A percentile compares a stretch with the other conserved stretches of the same genome.
phyloP scores from a whole-genome alignment of 495 filamentous ascomycete genomes.

The Aspergillus leporis region DNA sequence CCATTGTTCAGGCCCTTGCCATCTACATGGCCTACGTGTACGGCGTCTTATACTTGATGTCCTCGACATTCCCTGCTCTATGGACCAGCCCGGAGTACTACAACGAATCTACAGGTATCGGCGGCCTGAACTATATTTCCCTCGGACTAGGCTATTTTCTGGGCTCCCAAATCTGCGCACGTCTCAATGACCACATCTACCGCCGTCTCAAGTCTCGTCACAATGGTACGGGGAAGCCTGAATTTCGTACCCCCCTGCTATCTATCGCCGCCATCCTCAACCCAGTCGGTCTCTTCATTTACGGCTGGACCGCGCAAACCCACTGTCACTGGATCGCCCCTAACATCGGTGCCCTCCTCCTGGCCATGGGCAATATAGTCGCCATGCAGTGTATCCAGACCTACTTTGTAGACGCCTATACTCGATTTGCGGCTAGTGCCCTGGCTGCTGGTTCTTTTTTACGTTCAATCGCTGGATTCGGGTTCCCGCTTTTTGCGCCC shows the following conservation, averaged over 20 bases:
- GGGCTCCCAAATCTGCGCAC: slow-evolving; percentile 62
- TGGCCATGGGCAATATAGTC: slow-evolving; percentile 60
- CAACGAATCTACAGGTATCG: slow-evolving; percentile 59
- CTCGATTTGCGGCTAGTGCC: slow-evolving; percentile 71
- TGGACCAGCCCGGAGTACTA: slow-evolving; percentile 57
- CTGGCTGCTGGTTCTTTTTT: slow-evolving; percentile 67
- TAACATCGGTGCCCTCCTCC: slow-evolving; percentile 65
- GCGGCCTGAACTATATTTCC: slow-evolving; percentile 71
- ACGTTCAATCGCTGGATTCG: slow-evolving; percentile 68
- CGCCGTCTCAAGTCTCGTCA: slow-evolving; percentile 58
- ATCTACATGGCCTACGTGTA: slow-evolving; percentile 69
- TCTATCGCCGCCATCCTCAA: slow-evolving; percentile 56
- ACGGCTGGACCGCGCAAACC: slow-evolving; percentile 68
- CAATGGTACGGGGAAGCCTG: slow-evolving; percentile 57
- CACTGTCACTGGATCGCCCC: slow-evolving; percentile 70
- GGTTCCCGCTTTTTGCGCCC: slow-evolving; percentile 76
- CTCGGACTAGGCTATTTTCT: slow-evolving; percentile 68
- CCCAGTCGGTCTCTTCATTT: slow-evolving; percentile 67
- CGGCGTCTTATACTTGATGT: slow-evolving; percentile 71
- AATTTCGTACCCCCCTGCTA: slow-evolving; percentile 70
- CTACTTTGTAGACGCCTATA: slow-evolving; percentile 78
- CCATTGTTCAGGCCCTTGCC: slow-evolving; percentile 60
- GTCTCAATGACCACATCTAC: slow-evolving; percentile 67
- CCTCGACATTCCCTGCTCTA: slow-evolving; percentile 66
- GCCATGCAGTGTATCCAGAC: slow-evolving; percentile 71